phyloP scores from a whole-genome alignment of 331 rosid genomes.

The Spiraea crenata region DNA sequence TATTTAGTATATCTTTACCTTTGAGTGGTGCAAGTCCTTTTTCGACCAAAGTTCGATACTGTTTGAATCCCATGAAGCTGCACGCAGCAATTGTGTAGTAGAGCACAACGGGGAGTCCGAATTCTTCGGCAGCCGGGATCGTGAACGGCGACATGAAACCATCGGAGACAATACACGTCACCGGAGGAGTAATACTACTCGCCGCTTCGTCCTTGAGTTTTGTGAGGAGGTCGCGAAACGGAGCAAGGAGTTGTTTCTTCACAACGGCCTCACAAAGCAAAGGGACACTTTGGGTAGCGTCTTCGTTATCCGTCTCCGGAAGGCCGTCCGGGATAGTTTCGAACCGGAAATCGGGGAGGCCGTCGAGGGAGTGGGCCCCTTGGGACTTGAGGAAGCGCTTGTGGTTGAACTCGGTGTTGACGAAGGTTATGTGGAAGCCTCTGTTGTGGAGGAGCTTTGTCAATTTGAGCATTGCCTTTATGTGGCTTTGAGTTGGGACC shows the following conservation, averaged over 20 bases:
- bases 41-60: background rate
- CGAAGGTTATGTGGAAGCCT: background rate
- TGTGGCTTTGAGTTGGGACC: background rate
- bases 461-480: background rate
- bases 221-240: background rate
- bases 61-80: background rate
- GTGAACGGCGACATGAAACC: constrained; percentile 12
- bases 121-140: background rate
- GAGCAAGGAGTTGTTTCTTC: background rate
- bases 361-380: background rate
- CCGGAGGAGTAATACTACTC: background rate
- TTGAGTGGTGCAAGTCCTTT: constrained; percentile 17
- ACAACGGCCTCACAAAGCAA: too few species aligned
- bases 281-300: too few species aligned
- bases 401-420: too few species aligned
- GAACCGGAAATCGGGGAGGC: background rate
- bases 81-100: constrained; percentile 7
- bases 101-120: background rate
- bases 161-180: background rate
- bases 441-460: background rate
- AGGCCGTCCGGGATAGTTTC: background rate
- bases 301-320: background rate
- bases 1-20: constrained; percentile 1
- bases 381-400: too few species aligned
- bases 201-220: constrained; percentile 3